These are phyloP conservation scores for Pleurotus pulmonarius DNA, from an alignment of 768 basidiomycete species.

Conservation along the genomic window DNA sequence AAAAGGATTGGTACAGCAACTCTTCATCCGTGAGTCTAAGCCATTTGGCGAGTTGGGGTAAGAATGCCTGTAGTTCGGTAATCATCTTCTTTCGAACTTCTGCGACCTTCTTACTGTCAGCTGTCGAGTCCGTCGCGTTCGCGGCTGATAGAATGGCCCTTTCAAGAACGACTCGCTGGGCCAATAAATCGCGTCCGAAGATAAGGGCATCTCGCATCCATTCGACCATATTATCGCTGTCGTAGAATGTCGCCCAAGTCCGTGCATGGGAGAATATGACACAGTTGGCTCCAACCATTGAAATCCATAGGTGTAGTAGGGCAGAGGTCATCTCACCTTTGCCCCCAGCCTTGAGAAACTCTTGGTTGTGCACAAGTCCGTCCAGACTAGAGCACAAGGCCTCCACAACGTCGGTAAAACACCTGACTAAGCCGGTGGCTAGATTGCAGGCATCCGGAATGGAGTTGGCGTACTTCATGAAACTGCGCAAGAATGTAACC, in stretches of 20 bases:
- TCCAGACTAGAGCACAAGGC: slow-evolving; percentile 72
- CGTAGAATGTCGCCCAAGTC: slow-evolving; percentile 77
- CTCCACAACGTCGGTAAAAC: slow-evolving; percentile 90
- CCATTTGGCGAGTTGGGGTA: slow-evolving; percentile 82
- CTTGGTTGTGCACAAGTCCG: slow-evolving; percentile 59
- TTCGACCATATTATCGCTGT: slow-evolving; percentile 79
- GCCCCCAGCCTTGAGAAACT: slow-evolving; percentile 45
- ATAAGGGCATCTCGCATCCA: slow-evolving; percentile 99
- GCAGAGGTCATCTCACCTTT: slow-evolving; percentile 40
- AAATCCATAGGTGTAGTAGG: slow-evolving; percentile 73
- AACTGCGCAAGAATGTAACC: slow-evolving; percentile 60
- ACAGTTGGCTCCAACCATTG: slow-evolving; percentile 76
- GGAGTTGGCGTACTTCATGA: slow-evolving; percentile 53
- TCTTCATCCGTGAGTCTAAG: slow-evolving; percentile 91
- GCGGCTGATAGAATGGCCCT: slow-evolving; percentile 32
- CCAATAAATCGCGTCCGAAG: slow-evolving; percentile 83
- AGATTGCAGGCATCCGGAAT: slow-evolving; percentile 85
- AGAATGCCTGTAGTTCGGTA: slow-evolving; percentile 68
- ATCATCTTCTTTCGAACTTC: slow-evolving; percentile 72
- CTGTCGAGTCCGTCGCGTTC: slow-evolving; percentile 22
- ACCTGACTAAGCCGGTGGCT: slow-evolving; percentile 88
- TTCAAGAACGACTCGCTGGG: slow-evolving; percentile 78
- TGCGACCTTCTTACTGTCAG: slow-evolving; percentile 47
- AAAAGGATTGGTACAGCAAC: slow-evolving; percentile 83
- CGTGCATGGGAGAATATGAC: slow-evolving; percentile 85